Conservation (phyloP, 768 basidiomycete species). For the Tylopilus intermedius region DNA sequence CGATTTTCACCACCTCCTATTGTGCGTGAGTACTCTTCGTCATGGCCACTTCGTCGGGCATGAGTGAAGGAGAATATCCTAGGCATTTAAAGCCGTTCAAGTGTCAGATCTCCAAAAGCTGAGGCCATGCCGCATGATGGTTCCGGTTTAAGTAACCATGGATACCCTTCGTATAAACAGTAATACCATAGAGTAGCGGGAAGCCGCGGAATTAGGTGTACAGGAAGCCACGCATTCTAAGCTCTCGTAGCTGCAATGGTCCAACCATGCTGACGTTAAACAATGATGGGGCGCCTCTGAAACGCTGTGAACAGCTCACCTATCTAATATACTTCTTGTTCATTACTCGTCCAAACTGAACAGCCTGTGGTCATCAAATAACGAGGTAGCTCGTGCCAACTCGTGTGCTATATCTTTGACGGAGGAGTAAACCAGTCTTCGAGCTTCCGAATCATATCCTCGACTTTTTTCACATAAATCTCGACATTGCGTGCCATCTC, state of each 20-base stretch:
- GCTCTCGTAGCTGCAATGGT: neutral
- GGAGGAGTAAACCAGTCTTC: constrained; percentile 22
- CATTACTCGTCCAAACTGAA: neutral
- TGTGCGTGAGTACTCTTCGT: too few species aligned
- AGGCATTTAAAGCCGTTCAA: too few species aligned
- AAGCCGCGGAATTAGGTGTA: neutral
- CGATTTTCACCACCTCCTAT: too few species aligned
- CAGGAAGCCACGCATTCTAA: neutral
- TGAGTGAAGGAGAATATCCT: too few species aligned
- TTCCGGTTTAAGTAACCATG: too few species aligned
- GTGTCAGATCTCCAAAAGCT: too few species aligned
- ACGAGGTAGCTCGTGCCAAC: neutral
- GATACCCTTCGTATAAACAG: too few species aligned
- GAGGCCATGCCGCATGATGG: too few species aligned
- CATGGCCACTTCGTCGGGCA: too few species aligned
- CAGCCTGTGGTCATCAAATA: neutral
- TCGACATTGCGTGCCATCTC: constrained; percentile 17
- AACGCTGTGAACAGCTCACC: neutral
- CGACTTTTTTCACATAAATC: constrained; percentile 24
- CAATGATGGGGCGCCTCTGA: neutral
- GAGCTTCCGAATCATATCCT: constrained; percentile 23
- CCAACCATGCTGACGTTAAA: neutral
- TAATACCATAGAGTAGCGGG: too few species aligned
- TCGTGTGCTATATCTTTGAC: neutral
- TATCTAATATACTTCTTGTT: neutral